Base-by-base conservation (phyloP, 1,284 basidiomycete species). In the Volvariella volvacea region DNA sequence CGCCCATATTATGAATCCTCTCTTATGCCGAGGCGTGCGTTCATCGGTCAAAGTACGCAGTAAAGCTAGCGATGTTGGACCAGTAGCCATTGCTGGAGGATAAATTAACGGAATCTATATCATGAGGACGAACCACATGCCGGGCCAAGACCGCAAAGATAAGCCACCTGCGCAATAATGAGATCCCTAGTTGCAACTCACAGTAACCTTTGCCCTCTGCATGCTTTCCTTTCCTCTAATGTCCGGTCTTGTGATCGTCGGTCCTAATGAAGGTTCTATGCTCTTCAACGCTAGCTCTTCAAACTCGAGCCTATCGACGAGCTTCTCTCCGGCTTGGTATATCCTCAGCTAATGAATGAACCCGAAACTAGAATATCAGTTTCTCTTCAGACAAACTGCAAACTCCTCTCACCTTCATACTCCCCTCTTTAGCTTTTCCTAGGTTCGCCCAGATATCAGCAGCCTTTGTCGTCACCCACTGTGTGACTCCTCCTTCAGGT, bases 201-300 rank as follows among this genome's bases (percentile, higher is more conserved):
- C 34, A 6, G 34, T 15, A 14, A 14, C 12, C 30, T 48, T 51
- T 39, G 22, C 38, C 32, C 49, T 42, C 6, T 28, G 6, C 31
- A 55, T 49, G 48, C 30, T 50, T 48, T 22, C 43, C 41, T 46
- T 49, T 42, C 16, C 45, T 39, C 43, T 57, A 45, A 36, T 57
- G 45, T 53, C 56, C 28, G 52, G 55, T 38, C 61, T 52, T 40
- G 53, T 48, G 4, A 71, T 43, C 0, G 60, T 53, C n/a, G 82
- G 83, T 0, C 78, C 81, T 34, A 84, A 54, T 3, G 81, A 77
- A 15, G 83, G 78, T 54, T 88, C 81, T 36, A 88, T 64, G 25
- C 73, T 71, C 57, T 83, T 83, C 50, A 88, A 65, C 12, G 78
- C 78, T 37, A 83, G 68, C 57, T 88, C 85, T 58, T 88, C 86